Evolutionary conservation across 2,329 filamentous ascomycete genomes (phyloP), one percentile per base, ranked within the genome.

Genomic region (Microcyclospora pomicola): DNA sequence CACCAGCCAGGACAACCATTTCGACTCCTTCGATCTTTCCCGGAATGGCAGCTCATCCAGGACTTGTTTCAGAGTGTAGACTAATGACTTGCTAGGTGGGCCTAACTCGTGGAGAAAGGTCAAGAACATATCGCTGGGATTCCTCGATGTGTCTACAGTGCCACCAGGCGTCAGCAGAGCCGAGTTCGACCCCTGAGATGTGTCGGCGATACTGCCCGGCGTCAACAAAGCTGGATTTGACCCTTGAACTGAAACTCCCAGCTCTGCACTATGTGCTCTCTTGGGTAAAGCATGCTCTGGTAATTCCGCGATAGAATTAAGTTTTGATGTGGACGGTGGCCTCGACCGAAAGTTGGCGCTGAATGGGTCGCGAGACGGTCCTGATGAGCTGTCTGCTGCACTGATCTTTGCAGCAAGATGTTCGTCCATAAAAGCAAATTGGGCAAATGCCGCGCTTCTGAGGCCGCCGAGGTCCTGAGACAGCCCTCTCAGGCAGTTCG

Each of bases 11-110:
- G n/a, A n/a, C n/a, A n/a, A n/a, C n/a, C n/a, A n/a, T n/a, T n/a
- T n/a, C n/a, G n/a, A n/a, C n/a, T n/a, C n/a, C n/a, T n/a, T n/a
- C n/a, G n/a, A n/a, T n/a, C n/a, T n/a, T n/a, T n/a, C n/a, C n/a
- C n/a, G n/a, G 59, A 93, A 96, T 0, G 87, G 85, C 1, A 92
- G 71, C 44, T 94, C 86, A 37, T 84, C 79, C 6, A 98, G 73
- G 9, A 93, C 86, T 54, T 92, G 80, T 9, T 85, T 84, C 30
- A 98, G 62, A 0, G 91, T 96, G 50, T 82, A 91, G 2, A 85
- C 84, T n/a, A 98, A 65, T 0, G 88, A 95, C 59, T 94, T 93
- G 77, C 95, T 93, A 0, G 88, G 91, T 1, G 91, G 91, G 0
- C 91, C 91, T 15, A 98, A 67, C 47, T 91, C 76, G 14, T 73